These are phyloP conservation scores for Talaromyces rugulosus DNA, from an alignment of 2,329 filamentous ascomycete species.

Conservation along the genomic window DNA sequence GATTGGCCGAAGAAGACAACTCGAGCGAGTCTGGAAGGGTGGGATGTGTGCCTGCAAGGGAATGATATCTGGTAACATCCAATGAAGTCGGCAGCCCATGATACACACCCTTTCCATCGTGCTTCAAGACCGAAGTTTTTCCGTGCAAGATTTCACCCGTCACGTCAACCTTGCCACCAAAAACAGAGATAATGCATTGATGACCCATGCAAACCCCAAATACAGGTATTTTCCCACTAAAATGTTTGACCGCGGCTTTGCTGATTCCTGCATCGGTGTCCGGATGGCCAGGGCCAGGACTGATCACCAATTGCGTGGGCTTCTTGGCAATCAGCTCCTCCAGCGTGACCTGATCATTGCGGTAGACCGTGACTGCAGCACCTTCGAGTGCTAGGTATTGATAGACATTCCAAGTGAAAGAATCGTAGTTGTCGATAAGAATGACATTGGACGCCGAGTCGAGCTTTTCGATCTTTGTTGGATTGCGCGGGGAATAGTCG, in stretches of 20 bases:
- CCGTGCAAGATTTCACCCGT: constrained; percentile 96
- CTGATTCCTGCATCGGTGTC: constrained; percentile 88
- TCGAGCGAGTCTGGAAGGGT: constrained; percentile 83
- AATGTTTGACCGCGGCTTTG: constrained; percentile 84
- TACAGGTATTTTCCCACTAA: constrained; percentile 89
- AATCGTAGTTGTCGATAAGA: constrained; percentile 98
- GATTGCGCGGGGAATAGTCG: constrained; percentile 80
- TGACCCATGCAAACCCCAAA: constrained; percentile 99
- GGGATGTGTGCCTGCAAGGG: constrained; percentile 83
- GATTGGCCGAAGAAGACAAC: constrained; percentile 76
- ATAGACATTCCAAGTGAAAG: constrained; percentile 99
- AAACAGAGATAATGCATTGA: constrained; percentile 95
- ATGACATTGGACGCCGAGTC: constrained; percentile 83
- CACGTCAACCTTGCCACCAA: constrained; percentile 84
- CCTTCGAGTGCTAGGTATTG: constrained; percentile 97
- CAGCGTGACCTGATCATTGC: constrained; percentile 87
- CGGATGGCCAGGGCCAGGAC: constrained; percentile 91
- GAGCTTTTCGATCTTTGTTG: constrained; percentile 67
- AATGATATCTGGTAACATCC: constrained; percentile 92
- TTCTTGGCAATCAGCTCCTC: constrained; percentile 77
- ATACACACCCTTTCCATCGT: constrained; percentile 92
- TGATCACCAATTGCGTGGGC: constrained; percentile 91
- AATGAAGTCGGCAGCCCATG: constrained; percentile 72
- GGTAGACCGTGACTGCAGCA: constrained; percentile 79
- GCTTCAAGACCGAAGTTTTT: constrained; percentile 86